Percentiles rank a stretch among this genome's conserved stretches.
Evolutionary conservation across 805 yeast genomes (phyloP).

Genomic region (Yarrowia phangngaensis): DNA sequence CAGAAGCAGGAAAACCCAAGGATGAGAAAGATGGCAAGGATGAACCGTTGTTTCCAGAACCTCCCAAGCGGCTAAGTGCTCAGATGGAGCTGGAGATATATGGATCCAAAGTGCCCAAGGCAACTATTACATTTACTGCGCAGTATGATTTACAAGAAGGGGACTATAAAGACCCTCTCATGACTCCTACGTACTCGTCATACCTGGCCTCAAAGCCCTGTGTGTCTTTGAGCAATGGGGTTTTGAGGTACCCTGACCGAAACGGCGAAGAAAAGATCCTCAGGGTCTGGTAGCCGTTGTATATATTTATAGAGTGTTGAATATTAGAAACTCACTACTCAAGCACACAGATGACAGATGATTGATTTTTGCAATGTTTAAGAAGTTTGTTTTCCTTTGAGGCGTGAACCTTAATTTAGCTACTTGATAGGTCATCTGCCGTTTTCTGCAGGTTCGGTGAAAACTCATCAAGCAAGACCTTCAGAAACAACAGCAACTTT

Average conservation of each 20-base stretch:
- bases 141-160: constrained; percentile 20
- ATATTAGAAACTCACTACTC: too few species aligned
- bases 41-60: constrained; percentile 10
- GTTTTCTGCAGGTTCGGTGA: too few species aligned
- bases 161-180: constrained; percentile 9
- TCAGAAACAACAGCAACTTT: too few species aligned
- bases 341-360: too few species aligned
- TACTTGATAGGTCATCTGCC: too few species aligned
- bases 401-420: too few species aligned
- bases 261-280: not conserved
- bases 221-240: constrained; percentile 9
- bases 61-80: constrained; percentile 8
- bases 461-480: too few species aligned
- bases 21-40: constrained; percentile 14
- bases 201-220: constrained; percentile 18
- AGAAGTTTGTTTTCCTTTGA: too few species aligned
- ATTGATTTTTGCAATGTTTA: too few species aligned
- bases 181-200: constrained; percentile 20
- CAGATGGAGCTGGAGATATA: constrained; percentile 21
- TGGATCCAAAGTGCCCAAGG: constrained; percentile 2
- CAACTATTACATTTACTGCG: constrained; percentile 7
- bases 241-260: not conserved
- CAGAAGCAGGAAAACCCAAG: constrained; percentile 2
- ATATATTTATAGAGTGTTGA: too few species aligned
- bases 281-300: constrained; percentile 13